A percentile compares a stretch with the other conserved stretches of the same genome.
Evolutionary conservation across 345 rosid species (phyloP).

Genomic region (Erysimum cheiranthoides): DNA sequence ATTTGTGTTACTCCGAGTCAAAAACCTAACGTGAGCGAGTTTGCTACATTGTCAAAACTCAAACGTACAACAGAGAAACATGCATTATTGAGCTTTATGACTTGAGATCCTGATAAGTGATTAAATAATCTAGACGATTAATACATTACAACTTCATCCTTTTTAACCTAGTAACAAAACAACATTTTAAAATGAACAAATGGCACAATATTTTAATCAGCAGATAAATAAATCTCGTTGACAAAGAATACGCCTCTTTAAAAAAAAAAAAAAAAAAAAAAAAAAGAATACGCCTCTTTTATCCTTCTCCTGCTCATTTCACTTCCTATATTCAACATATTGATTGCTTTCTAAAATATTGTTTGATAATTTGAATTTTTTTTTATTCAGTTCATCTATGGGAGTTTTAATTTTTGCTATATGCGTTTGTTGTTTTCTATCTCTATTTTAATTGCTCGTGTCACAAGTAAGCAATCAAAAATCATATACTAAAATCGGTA

Average conservation of each 20-base stretch:
- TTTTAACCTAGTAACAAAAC: background rate
- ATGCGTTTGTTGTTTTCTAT: too few species aligned
- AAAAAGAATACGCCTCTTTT: constrained; percentile 35
- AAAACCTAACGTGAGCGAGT: constrained; percentile 26
- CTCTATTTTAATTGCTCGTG: too few species aligned
- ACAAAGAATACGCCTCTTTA: constrained; percentile 15
- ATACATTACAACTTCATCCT: background rate
- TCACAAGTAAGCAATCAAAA: too few species aligned
- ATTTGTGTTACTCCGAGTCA: background rate
- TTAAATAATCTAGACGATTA: background rate
- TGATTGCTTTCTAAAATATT: too few species aligned
- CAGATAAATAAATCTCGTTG: constrained; percentile 11
- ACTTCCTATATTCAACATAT: background rate
- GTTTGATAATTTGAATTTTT: too few species aligned
- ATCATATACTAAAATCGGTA: too few species aligned
- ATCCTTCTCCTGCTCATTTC: constrained; percentile 11
- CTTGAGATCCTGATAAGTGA: too few species aligned
- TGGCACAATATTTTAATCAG: background rate
- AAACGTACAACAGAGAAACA: background rate
- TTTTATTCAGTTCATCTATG: too few species aligned
- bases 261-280: too few species aligned
- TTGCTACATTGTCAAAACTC: constrained; percentile 13
- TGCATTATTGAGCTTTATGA: constrained; percentile 2
- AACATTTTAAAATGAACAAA: background rate
- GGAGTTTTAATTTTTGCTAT: too few species aligned